Base-by-base conservation (phyloP, 2,329 filamentous ascomycete species). In the Exophiala viscosa region DNA sequence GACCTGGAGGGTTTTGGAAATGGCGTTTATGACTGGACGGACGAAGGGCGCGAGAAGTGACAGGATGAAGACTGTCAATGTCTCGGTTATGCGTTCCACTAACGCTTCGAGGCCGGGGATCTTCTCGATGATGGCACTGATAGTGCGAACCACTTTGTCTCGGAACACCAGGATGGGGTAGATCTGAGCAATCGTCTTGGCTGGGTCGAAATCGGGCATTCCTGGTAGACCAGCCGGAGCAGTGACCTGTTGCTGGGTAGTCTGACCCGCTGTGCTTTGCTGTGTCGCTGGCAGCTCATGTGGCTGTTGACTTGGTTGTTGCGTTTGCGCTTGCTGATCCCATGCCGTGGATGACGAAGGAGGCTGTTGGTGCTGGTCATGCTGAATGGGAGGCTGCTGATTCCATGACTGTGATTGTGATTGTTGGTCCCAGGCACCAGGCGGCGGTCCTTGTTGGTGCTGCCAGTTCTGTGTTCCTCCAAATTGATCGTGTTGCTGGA, bases 111-210 rank as follows among this genome's bases (percentile, higher is more conserved):
- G 70, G 0, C 92, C 92, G 0, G 93, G 93, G 35, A 99, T 87
- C 74, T 95, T 96, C 63, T 90, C 84, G 60, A 97, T 90, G 47
- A 90, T 86, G 35, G 83, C 81, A 65, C 84, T 90, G 69, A 99
- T 90, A 36, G 85, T 82, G 62, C 89, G 89, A 45, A 96, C 91
- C 49, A 99, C 90, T 65, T 87, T 93, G 75, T 99, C 93, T 54
- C 92, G 83, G 76, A 97, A 99, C 55, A 88, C 81, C 0, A 99
- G 80, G 55, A 99, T 96, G 1, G 93, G 93, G 65, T 97, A 97
- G 60, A 99, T 96, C 71, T 95, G 84, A 35, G 79, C 76, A 11
- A 86, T 80, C 0, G 85, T 86, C 69, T 89, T 85, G 62, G 88
- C 81, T 0, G 88, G 86, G 64, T 96, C 91, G 54, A 95, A 88